Evolutionary conservation across 1,284 basidiomycete species (phyloP), one percentile per base, ranked within the genome.

Genomic region (Ceratobasidium sp.): DNA sequence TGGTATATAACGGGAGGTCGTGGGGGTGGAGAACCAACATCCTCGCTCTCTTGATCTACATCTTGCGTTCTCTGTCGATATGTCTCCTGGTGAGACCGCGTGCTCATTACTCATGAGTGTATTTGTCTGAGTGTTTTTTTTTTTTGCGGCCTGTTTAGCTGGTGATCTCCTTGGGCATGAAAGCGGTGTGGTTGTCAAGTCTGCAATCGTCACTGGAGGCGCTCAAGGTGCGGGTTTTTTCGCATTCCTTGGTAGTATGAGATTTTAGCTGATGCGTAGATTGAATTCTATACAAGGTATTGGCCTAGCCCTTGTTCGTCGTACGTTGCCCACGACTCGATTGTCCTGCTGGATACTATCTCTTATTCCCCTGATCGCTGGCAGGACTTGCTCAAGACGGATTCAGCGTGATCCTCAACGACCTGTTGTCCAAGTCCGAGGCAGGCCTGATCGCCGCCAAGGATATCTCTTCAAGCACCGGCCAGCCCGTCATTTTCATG

Each of bases 311-410:
- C 85, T 87, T 61, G 85, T 85, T 10, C 80, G 86, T 0, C 83
- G 73, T 75, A 65, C n/a, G 73, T 66, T 28, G 1, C n/a, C 1
- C 28, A 6, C 23, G 12, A 33, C n/a, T 23, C 9, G 13, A 38
- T 42, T 20, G 13, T 75, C 7, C 46, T 50, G 33, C 33, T 33
- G 33, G 33, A 33, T 33, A 33, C 33, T 33, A 33, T 33, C 33
- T 33, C 33, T 33, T 33, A 33, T 33, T 28, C 26, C 23, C 26
- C 23, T 26, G n/a, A 46, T 64, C 17, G 5, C 40, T 46, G 9
- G 38, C 17, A 75, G 73, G 85, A 0, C 83, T 89, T 9, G 86
- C 87, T 0, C 78, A 82, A 3, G 87, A 88, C 69, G 88, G 87
- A 0, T 82, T 86, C 40, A 83, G 86, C 71, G 80, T 88, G 2